phyloP scores from a whole-genome alignment of 495 filamentous ascomycete genomes.

The Tuber umbilicatum region DNA sequence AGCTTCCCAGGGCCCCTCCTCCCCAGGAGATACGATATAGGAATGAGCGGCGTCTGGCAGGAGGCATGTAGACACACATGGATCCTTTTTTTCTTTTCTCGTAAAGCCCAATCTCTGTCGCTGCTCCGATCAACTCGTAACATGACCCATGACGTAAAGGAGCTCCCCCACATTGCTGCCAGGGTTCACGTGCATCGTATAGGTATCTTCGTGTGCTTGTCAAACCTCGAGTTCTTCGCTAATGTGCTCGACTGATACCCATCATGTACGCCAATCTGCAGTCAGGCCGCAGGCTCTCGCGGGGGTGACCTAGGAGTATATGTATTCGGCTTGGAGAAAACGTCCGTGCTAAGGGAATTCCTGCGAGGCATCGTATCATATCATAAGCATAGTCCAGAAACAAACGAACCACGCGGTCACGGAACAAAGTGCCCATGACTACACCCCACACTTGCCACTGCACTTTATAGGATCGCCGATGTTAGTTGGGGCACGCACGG shows the following conservation, averaged over 20 bases:
- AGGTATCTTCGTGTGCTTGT: not conserved
- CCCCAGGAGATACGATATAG: not conserved
- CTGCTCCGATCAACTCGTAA: not conserved
- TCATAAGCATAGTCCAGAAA: not conserved
- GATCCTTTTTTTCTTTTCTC: not conserved
- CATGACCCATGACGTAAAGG: not conserved
- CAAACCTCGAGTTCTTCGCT: not conserved
- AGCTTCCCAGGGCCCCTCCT: not conserved
- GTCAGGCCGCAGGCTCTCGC: not conserved
- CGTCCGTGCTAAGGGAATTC: not conserved
- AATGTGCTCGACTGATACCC: not conserved
- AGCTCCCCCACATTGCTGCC: not conserved
- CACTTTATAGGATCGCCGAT: not conserved
- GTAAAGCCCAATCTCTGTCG: not conserved
- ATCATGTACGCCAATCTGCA: not conserved
- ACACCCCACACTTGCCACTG: not conserved
- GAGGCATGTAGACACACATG: not conserved
- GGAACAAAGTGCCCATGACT: not conserved
- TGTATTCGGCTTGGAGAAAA: not conserved
- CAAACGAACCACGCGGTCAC: not conserved
- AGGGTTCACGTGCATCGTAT: not conserved
- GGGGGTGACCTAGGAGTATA: not conserved
- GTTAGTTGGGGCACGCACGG: not conserved
- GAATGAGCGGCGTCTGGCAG: not conserved
- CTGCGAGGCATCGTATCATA: conserved; percentile 4